These are phyloP conservation scores for Alternaria tenuissima DNA, from an alignment of 2,329 filamentous ascomycete species.

Conservation along the genomic window DNA sequence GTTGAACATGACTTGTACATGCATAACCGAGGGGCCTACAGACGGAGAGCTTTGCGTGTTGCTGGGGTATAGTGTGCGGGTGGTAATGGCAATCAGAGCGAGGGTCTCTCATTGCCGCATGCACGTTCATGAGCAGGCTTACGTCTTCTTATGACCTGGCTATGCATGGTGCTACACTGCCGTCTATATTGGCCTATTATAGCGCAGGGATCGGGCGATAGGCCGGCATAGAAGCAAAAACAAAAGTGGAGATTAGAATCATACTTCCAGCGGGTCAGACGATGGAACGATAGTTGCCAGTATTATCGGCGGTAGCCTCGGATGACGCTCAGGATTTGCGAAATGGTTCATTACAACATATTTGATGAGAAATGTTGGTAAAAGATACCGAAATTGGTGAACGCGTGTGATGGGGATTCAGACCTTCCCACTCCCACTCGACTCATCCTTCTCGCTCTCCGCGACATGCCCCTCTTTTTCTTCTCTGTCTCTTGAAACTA, in stretches of 20 bases:
- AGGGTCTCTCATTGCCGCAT: background rate
- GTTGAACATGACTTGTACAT: background rate
- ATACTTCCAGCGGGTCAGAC: background rate
- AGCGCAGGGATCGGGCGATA: background rate
- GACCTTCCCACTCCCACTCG: background rate
- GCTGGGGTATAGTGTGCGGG: background rate
- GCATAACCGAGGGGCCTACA: background rate
- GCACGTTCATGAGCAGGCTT: background rate
- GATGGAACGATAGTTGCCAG: background rate
- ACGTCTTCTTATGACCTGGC: background rate
- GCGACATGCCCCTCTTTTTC: background rate
- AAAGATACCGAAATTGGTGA: background rate
- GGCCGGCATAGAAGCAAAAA: background rate
- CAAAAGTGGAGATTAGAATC: background rate
- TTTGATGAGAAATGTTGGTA: background rate
- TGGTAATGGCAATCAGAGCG: background rate
- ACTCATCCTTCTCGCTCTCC: constrained; percentile 1
- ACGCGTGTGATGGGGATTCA: background rate
- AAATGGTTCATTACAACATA: background rate
- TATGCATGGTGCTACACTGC: constrained; percentile 8
- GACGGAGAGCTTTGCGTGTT: background rate
- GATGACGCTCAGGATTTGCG: background rate
- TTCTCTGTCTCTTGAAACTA: constrained; percentile 13
- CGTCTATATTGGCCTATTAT: background rate
- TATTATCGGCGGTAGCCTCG: background rate